Evolutionary conservation across 176 grass and related monocot genomes (phyloP), one percentile per base, ranked within the genome.

Genomic region (Guadua angustifolia): DNA sequence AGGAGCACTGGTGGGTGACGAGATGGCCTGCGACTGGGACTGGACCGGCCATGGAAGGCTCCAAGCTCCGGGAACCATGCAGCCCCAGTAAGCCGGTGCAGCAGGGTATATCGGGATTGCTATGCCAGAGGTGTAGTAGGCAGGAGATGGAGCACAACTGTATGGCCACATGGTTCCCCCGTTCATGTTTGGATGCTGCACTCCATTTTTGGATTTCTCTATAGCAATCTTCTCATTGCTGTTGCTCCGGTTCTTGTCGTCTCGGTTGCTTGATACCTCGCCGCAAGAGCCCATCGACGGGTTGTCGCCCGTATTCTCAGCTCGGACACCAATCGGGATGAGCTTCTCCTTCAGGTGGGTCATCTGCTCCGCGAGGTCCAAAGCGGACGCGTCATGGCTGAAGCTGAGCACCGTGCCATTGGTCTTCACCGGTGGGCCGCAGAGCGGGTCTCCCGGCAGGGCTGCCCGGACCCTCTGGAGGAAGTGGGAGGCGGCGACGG

Each of bases 101-200:
- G 77, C 80, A 0, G 92, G 92, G 61, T 92, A 94, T 47, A 97
- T 68, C 72, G 92, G 94, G 22, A 97, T 86, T 21, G 91, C 86
- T 9, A 93, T 77, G 78, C 82, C 84, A 8, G 81, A 77, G 7
- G 84, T 35, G 40, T 84, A 93, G 38, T 90, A 80, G 5, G 89
- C 80, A 49, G 89, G 72, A 60, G 89, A 36, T 3, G 80, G 80
- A 0, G 73, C 73, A 36, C 88, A 91, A 5, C 76, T 46, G 71
- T 91, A 94, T 2, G 86, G 82, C 90, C 88, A 95, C 18, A 85
- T 55, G 53, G 57, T 6, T 78, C 55, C 38, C 13, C 59, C 82
- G 65, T 82, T 88, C 21, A 70, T 82, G 79, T 9, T 56, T 22
- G 87, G 87, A 47, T 33, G 46, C 35, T 69, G 56, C 53, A 24